A percentile compares a stretch with the other conserved stretches of the same genome.
Evolutionary conservation across 345 rosid species (phyloP).

Genomic region (Acer negundo): DNA sequence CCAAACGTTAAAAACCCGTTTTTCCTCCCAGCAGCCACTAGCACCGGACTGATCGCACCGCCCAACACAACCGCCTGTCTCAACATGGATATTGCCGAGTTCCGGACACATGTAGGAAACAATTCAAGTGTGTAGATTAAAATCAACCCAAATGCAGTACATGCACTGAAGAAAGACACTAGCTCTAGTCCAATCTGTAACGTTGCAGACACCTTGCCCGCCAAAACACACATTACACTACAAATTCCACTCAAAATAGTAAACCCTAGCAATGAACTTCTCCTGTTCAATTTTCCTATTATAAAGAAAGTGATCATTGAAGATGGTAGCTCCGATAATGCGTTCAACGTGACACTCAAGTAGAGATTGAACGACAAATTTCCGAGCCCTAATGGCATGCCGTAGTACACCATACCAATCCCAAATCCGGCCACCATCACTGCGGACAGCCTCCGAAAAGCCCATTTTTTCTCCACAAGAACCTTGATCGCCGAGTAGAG

Average conservation of each 20-base stretch:
- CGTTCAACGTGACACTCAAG: conserved; percentile 59
- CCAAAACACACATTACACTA: conserved; percentile 41
- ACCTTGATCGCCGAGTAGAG: conserved; percentile 48
- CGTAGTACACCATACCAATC: conserved; percentile 65
- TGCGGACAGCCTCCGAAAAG: conserved; percentile 40
- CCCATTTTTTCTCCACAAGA: conserved; percentile 51
- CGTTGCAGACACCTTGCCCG: conserved; percentile 18
- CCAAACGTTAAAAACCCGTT: conserved; percentile 48
- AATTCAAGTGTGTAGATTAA: conserved; percentile 59
- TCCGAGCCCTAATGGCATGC: conserved; percentile 68
- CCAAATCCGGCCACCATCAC: conserved; percentile 55
- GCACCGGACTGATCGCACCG: conserved; percentile 53
- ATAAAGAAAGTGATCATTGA: conserved; percentile 47
- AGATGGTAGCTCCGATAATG: conserved; percentile 65
- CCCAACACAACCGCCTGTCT: conserved; percentile 64
- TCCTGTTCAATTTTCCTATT: conserved; percentile 44
- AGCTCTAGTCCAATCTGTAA: conserved; percentile 57
- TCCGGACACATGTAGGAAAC: conserved; percentile 65
- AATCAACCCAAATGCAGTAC: conserved; percentile 43
- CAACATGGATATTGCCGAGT: conserved; percentile 63
- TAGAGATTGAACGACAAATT: conserved; percentile 59
- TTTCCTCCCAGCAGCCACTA: conserved; percentile 54
- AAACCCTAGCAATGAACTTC: conserved; percentile 40
- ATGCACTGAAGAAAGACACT: conserved; percentile 55
- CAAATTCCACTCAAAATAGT: conserved; percentile 45